Evolutionary conservation across 2,329 filamentous ascomycete genomes (phyloP), one percentile per base, ranked within the genome.

Genomic region (Sarocladium brachiariae): DNA sequence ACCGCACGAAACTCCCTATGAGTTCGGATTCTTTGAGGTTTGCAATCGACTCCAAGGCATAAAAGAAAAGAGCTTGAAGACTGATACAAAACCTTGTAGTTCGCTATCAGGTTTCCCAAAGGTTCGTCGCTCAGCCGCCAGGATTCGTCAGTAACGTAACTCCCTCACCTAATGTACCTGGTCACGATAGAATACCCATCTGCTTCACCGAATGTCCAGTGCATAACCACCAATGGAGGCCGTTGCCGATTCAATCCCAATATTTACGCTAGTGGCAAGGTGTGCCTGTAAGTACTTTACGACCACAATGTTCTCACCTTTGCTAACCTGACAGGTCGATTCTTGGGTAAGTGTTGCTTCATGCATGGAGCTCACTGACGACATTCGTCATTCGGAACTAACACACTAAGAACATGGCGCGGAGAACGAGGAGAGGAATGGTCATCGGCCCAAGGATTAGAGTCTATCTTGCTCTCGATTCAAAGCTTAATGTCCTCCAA

Each of bases 11-110:
- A 95, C 91, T 1, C 91, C 92, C 0, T 99, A 99, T 67, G 91
- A 96, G 67, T 96, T 95, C 63, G 93, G 93, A 2, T 96, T 96
- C 70, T 97, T 95, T 63, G 90, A 97, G 77, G 90, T 93, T 7
- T 21, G 39, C 5, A 43, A 4, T 8, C 66, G 53, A 7, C 14
- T 34, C 38, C 37, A n/a, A 34, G 2, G 9, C 37, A 9, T 8
- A 23, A 8, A 14, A 9, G 19, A 4, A 21, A 23, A 8, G 21
- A 25, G 43, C 51, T 57, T 43, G 56, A 34, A n/a, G n/a, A n/a
- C n/a, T n/a, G n/a, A n/a, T n/a, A n/a, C n/a, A n/a, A 3, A 13
- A 13, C 37, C 9, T 38, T 33, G 16, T 27, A 91, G 86, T 95
- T 95, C 63, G 66, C 74, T 0, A 81, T 95, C 59, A 86, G 81